Conservation (phyloP, 208 protist species). For the Herpetomonas tarakana region DNA sequence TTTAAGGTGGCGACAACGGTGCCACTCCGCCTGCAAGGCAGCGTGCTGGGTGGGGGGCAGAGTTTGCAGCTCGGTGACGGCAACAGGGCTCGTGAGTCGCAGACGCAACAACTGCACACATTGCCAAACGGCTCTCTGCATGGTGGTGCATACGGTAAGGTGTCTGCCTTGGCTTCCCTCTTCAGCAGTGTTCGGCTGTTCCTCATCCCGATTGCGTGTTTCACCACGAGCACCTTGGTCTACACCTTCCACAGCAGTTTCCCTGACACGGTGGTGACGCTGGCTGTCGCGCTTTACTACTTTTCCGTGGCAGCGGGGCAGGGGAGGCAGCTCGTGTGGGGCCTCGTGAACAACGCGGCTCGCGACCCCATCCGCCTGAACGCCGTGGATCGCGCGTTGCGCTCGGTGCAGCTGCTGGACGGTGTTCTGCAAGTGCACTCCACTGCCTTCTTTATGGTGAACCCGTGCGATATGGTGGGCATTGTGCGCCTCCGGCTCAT, state of each 20-base stretch:
- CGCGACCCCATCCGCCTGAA: constrained; percentile 12
- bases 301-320: constrained; percentile 16
- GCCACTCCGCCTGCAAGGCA: not conserved
- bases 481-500: constrained; percentile 45
- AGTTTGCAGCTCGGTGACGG: not conserved
- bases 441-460: constrained; percentile 44
- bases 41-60: not conserved
- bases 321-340: constrained; percentile 31
- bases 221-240: constrained; percentile 12
- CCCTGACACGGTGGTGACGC: constrained; percentile 12
- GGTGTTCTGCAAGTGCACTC: constrained; percentile 62
- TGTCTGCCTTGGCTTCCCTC: not conserved
- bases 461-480: constrained; percentile 40
- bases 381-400: constrained; percentile 38
- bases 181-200: not conserved
- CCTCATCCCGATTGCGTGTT: not conserved
- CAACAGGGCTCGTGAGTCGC: not conserved
- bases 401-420: constrained; percentile 30
- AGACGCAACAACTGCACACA: no score
- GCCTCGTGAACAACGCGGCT: constrained; percentile 67
- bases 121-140: not conserved
- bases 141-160: constrained; percentile 3
- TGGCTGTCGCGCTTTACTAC: constrained; percentile 32
- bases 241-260: constrained; percentile 1
- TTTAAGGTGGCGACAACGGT: constrained; percentile 5